Base-by-base conservation (phyloP, 164 flowering plant species). In the Magnolia kwangsiensis region DNA sequence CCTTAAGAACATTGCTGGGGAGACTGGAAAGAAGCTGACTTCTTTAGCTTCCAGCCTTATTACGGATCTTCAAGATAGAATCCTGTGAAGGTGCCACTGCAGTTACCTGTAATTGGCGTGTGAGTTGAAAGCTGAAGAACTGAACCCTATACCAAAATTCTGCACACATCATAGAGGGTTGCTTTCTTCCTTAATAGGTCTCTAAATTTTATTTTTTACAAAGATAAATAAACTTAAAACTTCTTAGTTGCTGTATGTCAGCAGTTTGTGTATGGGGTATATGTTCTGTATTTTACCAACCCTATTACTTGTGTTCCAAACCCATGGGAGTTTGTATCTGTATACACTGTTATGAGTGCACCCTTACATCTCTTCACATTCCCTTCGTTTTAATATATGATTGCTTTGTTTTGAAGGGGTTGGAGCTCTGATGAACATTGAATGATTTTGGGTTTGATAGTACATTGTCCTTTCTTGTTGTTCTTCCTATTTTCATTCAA, bases 1-100 rank as follows among this genome's bases (percentile, higher is more conserved):
- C 50, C 86, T 96, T 4, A 94, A 90, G 83, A 90, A 87, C 80
- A 92, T 94, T n/a, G 99, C 99, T 0, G 99, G 97, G 66, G 98
- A 94, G 83, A 94, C 99, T 0, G 96, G 98, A 78, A 96, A 96
- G 86, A 96, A 90, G 88, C 90, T 96, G 7, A 83, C 86, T 83
- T 86, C 95, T 21, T 27, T 94, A 13, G 98, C 97, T 7, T 91
- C 97, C 45, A 85, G 83, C 70, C 81, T 96, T 5, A 89, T 96
- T 20, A 85, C 89, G 8, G 98, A 95, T 85, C 84, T 95, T 72
- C 99, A 95, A 80, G 99, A 95, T 82, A 87, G 97, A 87, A 89
- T 93, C 80, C 94, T 95, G 66, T 94, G 81, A 87, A 66, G 29
- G 31, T 72, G 45, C 18, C 2, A 0, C 72, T 50, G 19, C 19